Conservation (phyloP, 495 filamentous ascomycete species). For the Penicillium macrosclerotiorum region DNA sequence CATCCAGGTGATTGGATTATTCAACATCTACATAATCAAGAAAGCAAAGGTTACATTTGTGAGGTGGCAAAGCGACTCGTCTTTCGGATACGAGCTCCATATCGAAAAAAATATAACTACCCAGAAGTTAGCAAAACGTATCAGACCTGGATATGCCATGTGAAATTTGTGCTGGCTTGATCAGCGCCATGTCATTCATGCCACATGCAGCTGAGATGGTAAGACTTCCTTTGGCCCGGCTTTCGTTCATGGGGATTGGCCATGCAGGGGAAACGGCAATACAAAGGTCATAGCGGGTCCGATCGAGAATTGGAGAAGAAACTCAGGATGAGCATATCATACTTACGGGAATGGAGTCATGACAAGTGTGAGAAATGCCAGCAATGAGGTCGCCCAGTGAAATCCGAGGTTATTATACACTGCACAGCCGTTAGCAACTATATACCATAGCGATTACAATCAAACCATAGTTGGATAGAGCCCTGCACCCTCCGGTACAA, state of each 20-base stretch:
- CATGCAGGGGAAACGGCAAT: constrained; percentile 17
- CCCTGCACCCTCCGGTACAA: background rate
- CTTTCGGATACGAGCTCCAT: constrained; percentile 53
- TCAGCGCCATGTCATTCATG: background rate
- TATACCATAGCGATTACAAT: constrained; percentile 9
- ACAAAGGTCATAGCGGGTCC: constrained; percentile 10
- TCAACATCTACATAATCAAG: too few relatives aligned
- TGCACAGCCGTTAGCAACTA: constrained; percentile 34
- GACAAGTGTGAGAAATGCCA: constrained; percentile 66
- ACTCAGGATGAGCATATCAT: background rate
- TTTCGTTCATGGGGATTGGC: background rate
- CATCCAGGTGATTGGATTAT: too few relatives aligned
- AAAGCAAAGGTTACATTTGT: too few relatives aligned
- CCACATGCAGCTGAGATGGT: constrained; percentile 7
- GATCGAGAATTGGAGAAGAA: background rate
- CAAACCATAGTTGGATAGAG: background rate
- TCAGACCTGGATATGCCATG: background rate
- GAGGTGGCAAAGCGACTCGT: constrained; percentile 52
- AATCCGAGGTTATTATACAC: constrained; percentile 67
- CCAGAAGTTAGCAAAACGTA: constrained; percentile 2
- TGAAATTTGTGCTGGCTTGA: background rate
- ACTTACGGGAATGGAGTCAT: constrained; percentile 70
- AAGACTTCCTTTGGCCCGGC: background rate
- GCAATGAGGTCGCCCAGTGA: constrained; percentile 69
- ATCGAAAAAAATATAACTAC: constrained; percentile 63